These are phyloP conservation scores for Chaetomium strumarium DNA, from an alignment of 2,329 filamentous ascomycete species.

Conservation along the genomic window DNA sequence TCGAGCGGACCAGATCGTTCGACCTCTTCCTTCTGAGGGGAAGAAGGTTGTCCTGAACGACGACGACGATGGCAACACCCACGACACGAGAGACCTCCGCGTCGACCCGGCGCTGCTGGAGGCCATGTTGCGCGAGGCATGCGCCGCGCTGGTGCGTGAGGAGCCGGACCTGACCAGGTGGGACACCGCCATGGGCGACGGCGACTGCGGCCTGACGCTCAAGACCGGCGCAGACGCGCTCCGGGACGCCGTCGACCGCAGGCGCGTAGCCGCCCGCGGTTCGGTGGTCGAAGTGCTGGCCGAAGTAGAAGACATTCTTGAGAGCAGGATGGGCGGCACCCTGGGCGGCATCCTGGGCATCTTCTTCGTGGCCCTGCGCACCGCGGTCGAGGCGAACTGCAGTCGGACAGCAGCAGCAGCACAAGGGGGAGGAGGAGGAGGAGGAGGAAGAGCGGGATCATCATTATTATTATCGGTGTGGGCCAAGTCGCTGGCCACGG, in stretches of 20 bases:
- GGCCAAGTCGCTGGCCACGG: slow-evolving; percentile 37
- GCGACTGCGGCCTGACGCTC: slow-evolving; percentile 59
- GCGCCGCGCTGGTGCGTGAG: slow-evolving; percentile 46
- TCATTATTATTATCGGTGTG: slow-evolving; percentile 41
- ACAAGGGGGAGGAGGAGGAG: slow-evolving; percentile 26
- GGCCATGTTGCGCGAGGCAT: slow-evolving; percentile 50
- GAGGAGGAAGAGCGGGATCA: too few species aligned
- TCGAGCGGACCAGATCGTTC: slow-evolving; percentile 42
- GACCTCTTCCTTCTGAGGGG: slow-evolving; percentile 30
- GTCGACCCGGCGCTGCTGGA: slow-evolving; percentile 50
- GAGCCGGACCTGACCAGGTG: slow-evolving; percentile 59
- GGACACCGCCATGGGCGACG: slow-evolving; percentile 60
- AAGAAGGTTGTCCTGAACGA: slow-evolving; percentile 33
- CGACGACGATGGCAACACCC: too few species aligned
- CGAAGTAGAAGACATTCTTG: slow-evolving; percentile 49
- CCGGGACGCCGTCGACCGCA: slow-evolving; percentile 40
- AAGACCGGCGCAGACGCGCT: slow-evolving; percentile 46
- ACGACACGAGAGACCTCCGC: slow-evolving; percentile 38
- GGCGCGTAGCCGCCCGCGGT: slow-evolving; percentile 34
- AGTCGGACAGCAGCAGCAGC: slow-evolving; percentile 20
- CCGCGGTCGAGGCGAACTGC: slow-evolving; percentile 31
- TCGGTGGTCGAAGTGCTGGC: slow-evolving; percentile 44
- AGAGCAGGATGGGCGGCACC: slow-evolving; percentile 49
- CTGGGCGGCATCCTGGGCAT: slow-evolving; percentile 49
- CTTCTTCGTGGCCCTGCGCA: slow-evolving; percentile 45